Base-by-base conservation (phyloP, 805 yeast species). In the Ogataea corticis region DNA sequence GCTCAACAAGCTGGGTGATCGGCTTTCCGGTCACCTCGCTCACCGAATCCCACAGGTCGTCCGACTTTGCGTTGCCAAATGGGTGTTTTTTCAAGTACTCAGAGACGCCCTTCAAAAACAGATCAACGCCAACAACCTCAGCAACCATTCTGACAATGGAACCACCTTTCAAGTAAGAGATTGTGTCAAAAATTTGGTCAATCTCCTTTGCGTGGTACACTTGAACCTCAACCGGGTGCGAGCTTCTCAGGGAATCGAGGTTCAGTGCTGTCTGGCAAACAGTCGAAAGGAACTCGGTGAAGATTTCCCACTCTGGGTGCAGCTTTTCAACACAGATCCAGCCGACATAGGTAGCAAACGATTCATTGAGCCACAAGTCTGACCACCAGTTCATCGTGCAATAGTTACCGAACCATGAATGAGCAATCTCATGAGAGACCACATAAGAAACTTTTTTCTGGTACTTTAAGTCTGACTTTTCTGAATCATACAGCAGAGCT, bases 331-430 rank as follows among this genome's bases (percentile, higher is more conserved):
- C 83, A 14, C 90, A 83, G 43, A 75, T 68, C 75, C 77, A 84
- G 3, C 89, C 87, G 61, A 85, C 85, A 83, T 87, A 87, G 21
- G 96, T 87, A 14, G 96, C 96, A 68, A 87, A 87, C 12, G 95
- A 94, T 68, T 87, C 96, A 61, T 87, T 87, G 50, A 87, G 77
- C 96, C 96, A 87, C 54, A 87, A 73, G 57, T 86, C 94, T 57
- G 87, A 88, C 96, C 96, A 87, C 94, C 95, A 88, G 58, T 85
- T 82, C 96, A 87, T 88, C 38, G 96, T 88, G 49, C 87, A 92
- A 56, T 85, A 75, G 65, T 88, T 84, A 45, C 96, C 96, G 59
- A 87, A 88, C 96, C 96, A 88, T 62, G 88, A 94, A 66, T 87
- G 96, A 10, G 95, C 95, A 46, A 87, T 71, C 67, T 87, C 96